phyloP scores from a whole-genome alignment of 1,139 yeast species.

The Geotrichum citri-aurantii region DNA sequence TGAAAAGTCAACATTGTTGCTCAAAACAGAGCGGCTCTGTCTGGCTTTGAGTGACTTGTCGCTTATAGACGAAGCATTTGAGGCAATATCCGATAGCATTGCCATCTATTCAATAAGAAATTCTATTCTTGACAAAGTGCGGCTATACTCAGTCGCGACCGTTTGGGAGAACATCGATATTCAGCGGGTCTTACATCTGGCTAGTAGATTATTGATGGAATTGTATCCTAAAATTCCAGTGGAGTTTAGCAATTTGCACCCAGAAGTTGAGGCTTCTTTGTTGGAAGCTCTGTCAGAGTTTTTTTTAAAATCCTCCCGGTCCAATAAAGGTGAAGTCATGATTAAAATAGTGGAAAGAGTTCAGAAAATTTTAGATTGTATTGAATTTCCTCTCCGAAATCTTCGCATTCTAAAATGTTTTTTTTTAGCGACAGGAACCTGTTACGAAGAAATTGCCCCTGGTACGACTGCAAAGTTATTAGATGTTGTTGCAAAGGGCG shows the following conservation, averaged over 20 bases:
- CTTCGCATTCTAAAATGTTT: slow-evolving; percentile 9
- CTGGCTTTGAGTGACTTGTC: slow-evolving; percentile 16
- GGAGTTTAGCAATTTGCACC: slow-evolving; percentile 5
- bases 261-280: slow-evolving; percentile 11
- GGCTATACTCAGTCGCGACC: not conserved
- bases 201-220: slow-evolving; percentile 9
- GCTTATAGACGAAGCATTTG: slow-evolving; percentile 11
- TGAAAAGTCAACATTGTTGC: slow-evolving; percentile 12
- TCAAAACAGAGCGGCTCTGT: slow-evolving; percentile 21
- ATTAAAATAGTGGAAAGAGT: slow-evolving; percentile 10
- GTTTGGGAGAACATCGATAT: slow-evolving; percentile 3
- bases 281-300: slow-evolving; percentile 12
- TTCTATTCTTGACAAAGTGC: not conserved
- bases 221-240: slow-evolving; percentile 10
- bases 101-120: slow-evolving; percentile 9
- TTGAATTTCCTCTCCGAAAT: slow-evolving; percentile 13
- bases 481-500: slow-evolving; percentile 1
- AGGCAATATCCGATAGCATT: slow-evolving; percentile 11
- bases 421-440: slow-evolving; percentile 10
- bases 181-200: slow-evolving; percentile 7
- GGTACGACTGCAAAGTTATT: slow-evolving; percentile 9
- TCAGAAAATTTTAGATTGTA: not conserved
- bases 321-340: slow-evolving; percentile 4
- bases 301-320: slow-evolving; percentile 8
- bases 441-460: slow-evolving; percentile 3